These are phyloP conservation scores for Fusarium robinianum DNA, from an alignment of 2,329 filamentous ascomycete genomes.

Conservation along the genomic window DNA sequence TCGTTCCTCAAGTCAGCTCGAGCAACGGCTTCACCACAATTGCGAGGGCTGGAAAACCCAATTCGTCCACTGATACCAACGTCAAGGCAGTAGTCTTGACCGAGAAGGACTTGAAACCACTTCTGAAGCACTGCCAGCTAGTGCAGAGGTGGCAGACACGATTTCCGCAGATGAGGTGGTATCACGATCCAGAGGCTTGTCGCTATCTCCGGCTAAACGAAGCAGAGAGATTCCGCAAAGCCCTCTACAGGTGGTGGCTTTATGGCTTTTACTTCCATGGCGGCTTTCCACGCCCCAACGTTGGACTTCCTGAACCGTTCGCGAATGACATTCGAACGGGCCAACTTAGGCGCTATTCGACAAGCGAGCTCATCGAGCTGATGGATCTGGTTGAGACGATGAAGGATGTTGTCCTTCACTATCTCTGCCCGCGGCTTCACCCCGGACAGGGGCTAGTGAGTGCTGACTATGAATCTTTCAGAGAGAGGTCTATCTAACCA, in stretches of 20 bases:
- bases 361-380: slow-evolving; percentile 50
- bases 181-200: slow-evolving; percentile 50
- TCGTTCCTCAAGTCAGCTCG: neutral
- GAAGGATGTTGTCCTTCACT: slow-evolving; percentile 49
- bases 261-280: slow-evolving; percentile 58
- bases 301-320: slow-evolving; percentile 45
- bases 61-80: neutral
- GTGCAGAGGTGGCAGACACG: slow-evolving; percentile 46
- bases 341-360: slow-evolving; percentile 51
- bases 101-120: slow-evolving; percentile 39
- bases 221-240: slow-evolving; percentile 52
- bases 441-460: slow-evolving; percentile 44
- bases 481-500: no score
- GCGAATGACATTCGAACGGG: slow-evolving; percentile 49
- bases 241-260: slow-evolving; percentile 59
- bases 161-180: slow-evolving; percentile 53
- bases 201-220: slow-evolving; percentile 51
- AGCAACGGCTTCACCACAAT: slow-evolving; percentile 30
- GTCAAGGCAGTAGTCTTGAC: slow-evolving; percentile 39
- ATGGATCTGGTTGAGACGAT: slow-evolving; percentile 52
- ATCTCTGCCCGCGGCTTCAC: slow-evolving; percentile 53
- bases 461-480: no score
- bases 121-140: slow-evolving; percentile 44
- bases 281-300: slow-evolving; percentile 44
- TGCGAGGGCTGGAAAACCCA: slow-evolving; percentile 28